Conservation (phyloP, 169 alveolate genomes). For the Cryptosporidium tyzzeri region DNA sequence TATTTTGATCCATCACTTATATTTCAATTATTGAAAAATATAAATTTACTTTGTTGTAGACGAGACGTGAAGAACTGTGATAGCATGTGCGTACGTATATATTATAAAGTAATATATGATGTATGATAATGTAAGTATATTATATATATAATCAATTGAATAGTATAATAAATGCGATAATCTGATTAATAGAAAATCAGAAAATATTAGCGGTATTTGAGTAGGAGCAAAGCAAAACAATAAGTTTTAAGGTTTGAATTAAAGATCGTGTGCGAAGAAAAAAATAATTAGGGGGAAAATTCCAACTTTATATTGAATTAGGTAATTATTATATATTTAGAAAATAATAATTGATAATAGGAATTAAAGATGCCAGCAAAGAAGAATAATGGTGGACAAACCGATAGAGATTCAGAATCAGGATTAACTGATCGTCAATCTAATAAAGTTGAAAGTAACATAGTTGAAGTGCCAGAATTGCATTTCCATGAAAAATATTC, state of each 20-base stretch:
- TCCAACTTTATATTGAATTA: neutral
- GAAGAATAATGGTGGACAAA: constrained; percentile 47
- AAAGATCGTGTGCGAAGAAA: constrained; percentile 20
- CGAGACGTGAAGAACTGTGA: constrained; percentile 48
- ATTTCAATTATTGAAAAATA: neutral
- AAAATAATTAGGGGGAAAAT: constrained; percentile 14
- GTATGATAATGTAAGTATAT: neutral
- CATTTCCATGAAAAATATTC: constrained; percentile 69
- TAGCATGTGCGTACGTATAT: constrained; percentile 73
- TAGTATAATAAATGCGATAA: neutral
- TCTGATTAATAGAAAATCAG: neutral
- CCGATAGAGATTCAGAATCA: constrained; percentile 36
- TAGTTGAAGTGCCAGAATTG: constrained; percentile 92
- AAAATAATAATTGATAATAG: neutral
- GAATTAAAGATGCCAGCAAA: constrained; percentile 40
- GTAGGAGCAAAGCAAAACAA: constrained; percentile 1
- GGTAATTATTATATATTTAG: neutral
- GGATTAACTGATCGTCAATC: constrained; percentile 7
- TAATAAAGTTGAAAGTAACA: constrained; percentile 77
- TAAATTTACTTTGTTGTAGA: neutral
- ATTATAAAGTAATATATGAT: neutral
- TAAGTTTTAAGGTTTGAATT: constrained; percentile 12
- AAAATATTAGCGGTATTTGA: constrained; percentile 8
- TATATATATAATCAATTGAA: neutral
- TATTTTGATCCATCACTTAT: neutral